Percentiles rank a stretch among this genome's conserved stretches.
phyloP scores from a whole-genome alignment of 805 yeast species.

The Metschnikowia shivogae region DNA sequence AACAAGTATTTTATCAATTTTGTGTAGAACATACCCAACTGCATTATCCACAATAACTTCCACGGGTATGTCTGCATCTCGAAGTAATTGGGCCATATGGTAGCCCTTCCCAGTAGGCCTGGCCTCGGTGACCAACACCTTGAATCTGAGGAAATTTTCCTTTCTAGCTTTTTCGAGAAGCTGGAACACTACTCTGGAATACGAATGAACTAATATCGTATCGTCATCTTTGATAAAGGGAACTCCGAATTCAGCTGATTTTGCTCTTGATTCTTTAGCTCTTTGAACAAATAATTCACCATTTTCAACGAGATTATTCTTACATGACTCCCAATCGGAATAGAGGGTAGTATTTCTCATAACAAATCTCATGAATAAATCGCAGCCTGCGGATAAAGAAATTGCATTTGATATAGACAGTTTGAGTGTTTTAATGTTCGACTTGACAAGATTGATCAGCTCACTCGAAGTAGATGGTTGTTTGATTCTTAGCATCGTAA shows the following conservation, averaged over 20 bases:
- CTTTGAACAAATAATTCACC: conserved; percentile 89
- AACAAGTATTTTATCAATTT: conserved; percentile 87
- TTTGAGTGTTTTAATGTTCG: conserved; percentile 72
- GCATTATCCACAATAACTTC: conserved; percentile 87
- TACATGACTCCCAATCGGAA: conserved; percentile 94
- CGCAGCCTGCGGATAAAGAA: conserved; percentile 96
- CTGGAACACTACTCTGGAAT: conserved; percentile 82
- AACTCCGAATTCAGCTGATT: conserved; percentile 81
- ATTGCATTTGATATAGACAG: conserved; percentile 83
- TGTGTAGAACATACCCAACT: conserved; percentile 87
- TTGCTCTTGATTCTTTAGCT: conserved; percentile 84
- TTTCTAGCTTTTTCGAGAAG: conserved; percentile 71
- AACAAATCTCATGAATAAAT: conserved; percentile 89
- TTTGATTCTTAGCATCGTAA: conserved; percentile 72
- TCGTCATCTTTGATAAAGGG: conserved; percentile 94
- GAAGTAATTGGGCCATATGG: conserved; percentile 63
- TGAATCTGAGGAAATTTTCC: conserved; percentile 70
- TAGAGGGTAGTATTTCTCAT: conserved; percentile 80
- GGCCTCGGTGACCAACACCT: conserved; percentile 90
- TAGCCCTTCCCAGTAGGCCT: conserved; percentile 77
- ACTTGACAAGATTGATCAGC: conserved; percentile 72
- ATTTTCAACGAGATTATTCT: conserved; percentile 82
- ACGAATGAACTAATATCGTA: conserved; percentile 82
- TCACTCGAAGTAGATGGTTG: conserved; percentile 95
- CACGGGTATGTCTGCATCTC: conserved; percentile 76